phyloP scores from a whole-genome alignment of 2,329 filamentous ascomycete species.

The Pseudogymnoascus sp. region DNA sequence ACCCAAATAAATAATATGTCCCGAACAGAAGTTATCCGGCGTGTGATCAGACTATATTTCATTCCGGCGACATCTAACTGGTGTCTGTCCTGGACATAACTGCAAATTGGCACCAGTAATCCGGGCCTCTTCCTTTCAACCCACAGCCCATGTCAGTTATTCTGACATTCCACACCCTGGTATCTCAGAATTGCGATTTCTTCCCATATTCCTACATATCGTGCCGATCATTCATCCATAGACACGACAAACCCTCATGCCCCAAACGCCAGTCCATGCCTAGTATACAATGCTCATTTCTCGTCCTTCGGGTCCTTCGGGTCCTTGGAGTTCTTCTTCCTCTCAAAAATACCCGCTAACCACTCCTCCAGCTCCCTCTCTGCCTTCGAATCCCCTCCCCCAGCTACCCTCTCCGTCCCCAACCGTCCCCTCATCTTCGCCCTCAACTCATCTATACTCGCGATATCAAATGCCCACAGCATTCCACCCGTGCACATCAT shows the following conservation, averaged over 20 bases:
- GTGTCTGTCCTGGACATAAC: background rate
- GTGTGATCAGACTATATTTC: background rate
- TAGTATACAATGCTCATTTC: background rate
- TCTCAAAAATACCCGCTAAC: slow-evolving; percentile 54
- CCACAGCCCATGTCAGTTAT: background rate
- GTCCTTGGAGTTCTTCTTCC: slow-evolving; percentile 42
- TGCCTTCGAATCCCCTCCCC: slow-evolving; percentile 41
- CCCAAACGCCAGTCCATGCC: slow-evolving; percentile 6
- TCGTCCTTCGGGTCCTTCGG: background rate
- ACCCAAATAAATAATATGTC: background rate
- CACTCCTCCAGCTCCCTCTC: slow-evolving; percentile 58
- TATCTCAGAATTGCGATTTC: slow-evolving; percentile 10
- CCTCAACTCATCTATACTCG: slow-evolving; percentile 59
- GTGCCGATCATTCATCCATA: background rate
- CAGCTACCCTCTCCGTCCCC: slow-evolving; percentile 32
- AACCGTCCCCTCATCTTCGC: slow-evolving; percentile 42
- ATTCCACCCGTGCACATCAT: slow-evolving; percentile 70
- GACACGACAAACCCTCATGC: background rate
- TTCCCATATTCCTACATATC: slow-evolving; percentile 4
- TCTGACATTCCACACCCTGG: background rate
- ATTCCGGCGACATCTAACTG: background rate
- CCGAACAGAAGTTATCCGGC: background rate
- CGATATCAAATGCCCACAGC: slow-evolving; percentile 73
- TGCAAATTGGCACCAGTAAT: background rate
- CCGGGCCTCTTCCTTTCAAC: background rate